A percentile compares a stretch with the other conserved stretches of the same genome.
Evolutionary conservation across 805 yeast genomes (phyloP).

Genomic region (Starmerella stigmatis): DNA sequence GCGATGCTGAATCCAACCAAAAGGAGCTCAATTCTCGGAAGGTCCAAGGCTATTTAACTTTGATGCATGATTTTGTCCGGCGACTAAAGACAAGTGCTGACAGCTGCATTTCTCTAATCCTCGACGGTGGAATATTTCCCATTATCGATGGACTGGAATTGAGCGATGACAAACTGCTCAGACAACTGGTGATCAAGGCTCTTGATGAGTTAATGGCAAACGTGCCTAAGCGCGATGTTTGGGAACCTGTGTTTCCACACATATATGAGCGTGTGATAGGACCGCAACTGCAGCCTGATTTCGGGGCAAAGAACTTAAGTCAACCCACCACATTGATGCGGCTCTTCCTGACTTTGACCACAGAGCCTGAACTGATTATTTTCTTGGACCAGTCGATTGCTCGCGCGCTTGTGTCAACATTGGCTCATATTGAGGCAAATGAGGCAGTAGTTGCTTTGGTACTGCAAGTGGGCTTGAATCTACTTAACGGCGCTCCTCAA

Average conservation of each 20-base stretch:
- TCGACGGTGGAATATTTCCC: slow-evolving; percentile 27
- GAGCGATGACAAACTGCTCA: slow-evolving; percentile 46
- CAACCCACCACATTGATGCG: slow-evolving; percentile 70
- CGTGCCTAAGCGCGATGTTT: slow-evolving; percentile 42
- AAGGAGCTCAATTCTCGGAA: slow-evolving; percentile 1
- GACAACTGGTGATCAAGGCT: slow-evolving; percentile 60
- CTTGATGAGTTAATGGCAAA: slow-evolving; percentile 46
- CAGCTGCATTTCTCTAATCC: slow-evolving; percentile 39
- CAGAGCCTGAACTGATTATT: slow-evolving; percentile 39
- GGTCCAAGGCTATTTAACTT: slow-evolving; percentile 49
- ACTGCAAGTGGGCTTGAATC: slow-evolving; percentile 36
- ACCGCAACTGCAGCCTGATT: slow-evolving; percentile 51
- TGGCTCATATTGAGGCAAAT: slow-evolving; percentile 50
- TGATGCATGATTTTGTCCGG: slow-evolving; percentile 45
- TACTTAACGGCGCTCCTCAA: slow-evolving; percentile 10
- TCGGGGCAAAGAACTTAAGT: slow-evolving; percentile 69
- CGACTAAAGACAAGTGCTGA: slow-evolving; percentile 51
- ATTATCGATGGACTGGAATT: slow-evolving; percentile 18
- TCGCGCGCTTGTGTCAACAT: slow-evolving; percentile 43
- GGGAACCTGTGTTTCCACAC: slow-evolving; percentile 42
- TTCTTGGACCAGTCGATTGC: slow-evolving; percentile 48
- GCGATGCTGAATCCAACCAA: not conserved
- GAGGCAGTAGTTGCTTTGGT: slow-evolving; percentile 54
- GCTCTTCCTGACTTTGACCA: slow-evolving; percentile 51
- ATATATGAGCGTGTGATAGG: slow-evolving; percentile 46